Conservation (phyloP, 1,139 yeast genomes). For the Hyphopichia wangnamkhiaoensis region DNA sequence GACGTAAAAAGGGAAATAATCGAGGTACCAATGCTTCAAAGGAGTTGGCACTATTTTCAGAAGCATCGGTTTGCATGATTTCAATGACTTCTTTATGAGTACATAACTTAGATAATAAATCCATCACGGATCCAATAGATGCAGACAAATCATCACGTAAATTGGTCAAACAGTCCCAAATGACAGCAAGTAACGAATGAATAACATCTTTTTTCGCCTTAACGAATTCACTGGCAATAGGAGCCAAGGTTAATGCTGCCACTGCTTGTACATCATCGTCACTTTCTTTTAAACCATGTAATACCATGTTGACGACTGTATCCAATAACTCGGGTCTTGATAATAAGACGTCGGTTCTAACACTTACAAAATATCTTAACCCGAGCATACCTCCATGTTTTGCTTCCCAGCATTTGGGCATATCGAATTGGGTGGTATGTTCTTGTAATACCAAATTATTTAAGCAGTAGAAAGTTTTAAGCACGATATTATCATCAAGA, state of each 20-base stretch:
- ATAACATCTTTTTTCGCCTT: constrained; percentile 60
- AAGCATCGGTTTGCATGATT: constrained; percentile 65
- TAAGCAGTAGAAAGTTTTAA: constrained; percentile 66
- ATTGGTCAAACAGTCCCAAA: constrained; percentile 87
- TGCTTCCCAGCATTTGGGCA: constrained; percentile 83
- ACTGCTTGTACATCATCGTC: constrained; percentile 98
- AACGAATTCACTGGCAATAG: constrained; percentile 85
- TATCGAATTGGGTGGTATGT: constrained; percentile 30
- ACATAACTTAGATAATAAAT: constrained; percentile 83
- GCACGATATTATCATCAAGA: constrained; percentile 53
- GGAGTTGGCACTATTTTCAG: constrained; percentile 48
- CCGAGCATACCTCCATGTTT: constrained; percentile 98
- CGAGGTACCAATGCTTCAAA: constrained; percentile 85
- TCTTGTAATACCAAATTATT: constrained; percentile 75
- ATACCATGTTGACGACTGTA: constrained; percentile 78
- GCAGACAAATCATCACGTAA: constrained; percentile 91
- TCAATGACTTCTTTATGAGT: constrained; percentile 76
- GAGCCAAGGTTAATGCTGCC: constrained; percentile 89
- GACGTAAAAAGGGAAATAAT: constrained; percentile 88
- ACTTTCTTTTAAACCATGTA: constrained; percentile 78
- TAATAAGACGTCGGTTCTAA: constrained; percentile 75
- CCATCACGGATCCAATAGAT: constrained; percentile 96
- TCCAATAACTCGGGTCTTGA: constrained; percentile 61
- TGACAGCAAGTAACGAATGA: constrained; percentile 66
- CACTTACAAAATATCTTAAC: constrained; percentile 86